Base-by-base conservation (phyloP, 2,329 filamentous ascomycete genomes). In the Sporothrix schenckii region DNA sequence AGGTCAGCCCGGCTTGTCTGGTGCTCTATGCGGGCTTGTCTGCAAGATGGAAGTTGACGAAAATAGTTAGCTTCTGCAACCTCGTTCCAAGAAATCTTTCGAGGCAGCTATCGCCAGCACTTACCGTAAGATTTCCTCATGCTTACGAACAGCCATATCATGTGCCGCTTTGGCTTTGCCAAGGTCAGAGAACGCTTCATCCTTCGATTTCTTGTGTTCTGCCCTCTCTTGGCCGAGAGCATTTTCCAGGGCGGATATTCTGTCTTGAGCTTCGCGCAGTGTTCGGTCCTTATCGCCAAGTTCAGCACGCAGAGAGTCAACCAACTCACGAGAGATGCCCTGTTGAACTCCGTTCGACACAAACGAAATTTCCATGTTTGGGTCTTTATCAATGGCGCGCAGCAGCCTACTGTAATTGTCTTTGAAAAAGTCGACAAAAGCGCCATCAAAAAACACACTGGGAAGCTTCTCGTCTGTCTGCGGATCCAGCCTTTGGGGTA, bases 341-440 rank as follows among this genome's bases (percentile, higher is more conserved):
- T 94, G 94, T 74, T 95, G 90, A 13, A 94, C 82, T 0, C 92
- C 92, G 77, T 94, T 93, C 56, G 89, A 86, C 70, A 93, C 84
- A 13, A 95, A 87, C 0, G 93, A 91, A 34, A 96, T 89, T 78
- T 99, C 95, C 72, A 96, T 83, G 1, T 90, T 92, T 0, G 95
- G 95, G 73, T 97, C 92, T 72, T 94, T 89, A 79, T 99, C 95
- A 75, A 99, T 92, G 16, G 93, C 92, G 73, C 93, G 88, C 52
- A 91, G 83, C 71, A 97, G 82, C 10, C 94, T 90, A 76, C 92
- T 94, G 78, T 96, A 98, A 77, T 97, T 97, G 76, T 98, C 94
- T 77, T 97, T 97, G 76, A 97, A 88, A 76, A 98, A 97, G 72
- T 97, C 92, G 69, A 99, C 89, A 79, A 97, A 98, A 0, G 87